Evolutionary conservation across 2,329 filamentous ascomycete species (phyloP).

Genomic region (Chrysoporthe cubensis): DNA sequence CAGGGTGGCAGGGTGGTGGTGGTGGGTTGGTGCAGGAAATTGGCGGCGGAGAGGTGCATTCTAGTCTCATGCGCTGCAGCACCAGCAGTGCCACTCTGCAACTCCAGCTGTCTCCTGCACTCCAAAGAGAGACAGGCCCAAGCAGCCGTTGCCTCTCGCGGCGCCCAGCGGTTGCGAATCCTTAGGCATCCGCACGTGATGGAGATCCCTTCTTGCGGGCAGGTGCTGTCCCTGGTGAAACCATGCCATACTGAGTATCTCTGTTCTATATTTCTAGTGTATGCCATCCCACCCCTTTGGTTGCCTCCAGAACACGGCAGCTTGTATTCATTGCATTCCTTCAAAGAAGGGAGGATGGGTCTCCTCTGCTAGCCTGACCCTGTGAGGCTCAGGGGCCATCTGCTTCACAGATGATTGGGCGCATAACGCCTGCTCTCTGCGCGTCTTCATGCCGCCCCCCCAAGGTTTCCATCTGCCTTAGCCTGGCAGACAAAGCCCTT

Average conservation of each 20-base stretch:
- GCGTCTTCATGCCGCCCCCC: conserved; percentile 11
- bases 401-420: conserved; percentile 4
- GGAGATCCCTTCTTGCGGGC: background rate
- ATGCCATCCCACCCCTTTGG: background rate
- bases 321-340: background rate
- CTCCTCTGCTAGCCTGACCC: background rate
- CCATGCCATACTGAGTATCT: conserved; percentile 14
- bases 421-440: conserved; percentile 18
- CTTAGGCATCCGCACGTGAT: background rate
- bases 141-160: background rate
- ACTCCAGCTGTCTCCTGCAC: background rate
- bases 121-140: background rate
- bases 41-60: conserved; percentile 3
- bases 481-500: conserved; percentile 15
- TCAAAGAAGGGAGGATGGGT: background rate
- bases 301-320: background rate
- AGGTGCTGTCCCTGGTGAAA: conserved; percentile 7
- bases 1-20: background rate
- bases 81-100: conserved; percentile 21
- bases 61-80: conserved; percentile 20
- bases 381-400: background rate
- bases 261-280: background rate
- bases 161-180: background rate
- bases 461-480: conserved; percentile 8
- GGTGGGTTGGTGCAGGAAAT: conserved; percentile 12